Conservation (phyloP, 2,329 filamentous ascomycete genomes). For the Colletotrichum lentis region DNA sequence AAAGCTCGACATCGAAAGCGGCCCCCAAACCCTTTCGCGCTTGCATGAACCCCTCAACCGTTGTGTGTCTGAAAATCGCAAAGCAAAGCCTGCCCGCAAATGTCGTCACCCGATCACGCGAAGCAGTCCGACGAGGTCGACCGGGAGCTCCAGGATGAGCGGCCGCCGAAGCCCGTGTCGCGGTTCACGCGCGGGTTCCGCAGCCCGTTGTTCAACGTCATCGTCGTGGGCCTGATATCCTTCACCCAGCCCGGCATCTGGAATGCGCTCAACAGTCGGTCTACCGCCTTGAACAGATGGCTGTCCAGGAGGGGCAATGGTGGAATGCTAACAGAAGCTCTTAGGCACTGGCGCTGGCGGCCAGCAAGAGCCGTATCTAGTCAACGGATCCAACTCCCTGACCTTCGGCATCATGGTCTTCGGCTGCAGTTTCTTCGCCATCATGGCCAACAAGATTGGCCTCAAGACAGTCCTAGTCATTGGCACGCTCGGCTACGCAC, state of each 20-base stretch:
- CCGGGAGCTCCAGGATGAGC: constrained; percentile 20
- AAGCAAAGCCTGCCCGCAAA: constrained; percentile 8
- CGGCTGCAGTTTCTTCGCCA: constrained; percentile 51
- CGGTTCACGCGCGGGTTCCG: constrained; percentile 51
- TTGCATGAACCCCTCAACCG: constrained; percentile 23
- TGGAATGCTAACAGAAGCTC: not conserved
- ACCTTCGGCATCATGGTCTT: constrained; percentile 67
- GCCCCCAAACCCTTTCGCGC: constrained; percentile 8
- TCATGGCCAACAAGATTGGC: constrained; percentile 50
- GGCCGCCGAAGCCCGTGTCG: constrained; percentile 41
- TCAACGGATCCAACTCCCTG: constrained; percentile 74
- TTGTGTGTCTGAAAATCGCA: constrained; percentile 17
- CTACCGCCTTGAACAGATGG: too few relatives aligned
- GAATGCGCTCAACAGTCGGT: constrained; percentile 55
- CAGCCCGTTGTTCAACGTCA: constrained; percentile 57
- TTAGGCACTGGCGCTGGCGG: constrained; percentile 67
- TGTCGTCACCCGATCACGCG: constrained; percentile 26
- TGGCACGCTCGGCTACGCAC: constrained; percentile 54
- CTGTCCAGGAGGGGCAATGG: too few relatives aligned
- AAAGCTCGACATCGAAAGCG: not conserved
- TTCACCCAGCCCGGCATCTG: constrained; percentile 59
- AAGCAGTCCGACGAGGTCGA: constrained; percentile 28
- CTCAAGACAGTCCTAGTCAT: constrained; percentile 51
- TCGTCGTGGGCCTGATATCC: constrained; percentile 53
- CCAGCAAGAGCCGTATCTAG: constrained; percentile 68